Evolutionary conservation across 1,139 yeast species (phyloP).

Genomic region (Candida sanyaensis): DNA sequence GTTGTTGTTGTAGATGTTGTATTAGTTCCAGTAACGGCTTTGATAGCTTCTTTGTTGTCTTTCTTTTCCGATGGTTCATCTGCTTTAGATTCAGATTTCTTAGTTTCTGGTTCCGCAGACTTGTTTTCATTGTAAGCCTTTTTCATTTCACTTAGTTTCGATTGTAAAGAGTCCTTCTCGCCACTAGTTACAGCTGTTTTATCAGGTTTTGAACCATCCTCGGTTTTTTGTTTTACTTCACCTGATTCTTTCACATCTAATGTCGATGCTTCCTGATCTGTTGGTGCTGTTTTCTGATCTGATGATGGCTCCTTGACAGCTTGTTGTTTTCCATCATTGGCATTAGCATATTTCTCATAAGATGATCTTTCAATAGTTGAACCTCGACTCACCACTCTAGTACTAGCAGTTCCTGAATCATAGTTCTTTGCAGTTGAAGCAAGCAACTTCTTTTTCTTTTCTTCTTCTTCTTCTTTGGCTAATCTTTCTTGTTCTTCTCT

Average conservation of each 20-base stretch:
- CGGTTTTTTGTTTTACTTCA: not conserved
- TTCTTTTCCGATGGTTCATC: not conserved
- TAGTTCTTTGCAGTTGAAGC: slow-evolving; percentile 20
- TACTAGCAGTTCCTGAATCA: slow-evolving; percentile 20
- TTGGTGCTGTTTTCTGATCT: not conserved
- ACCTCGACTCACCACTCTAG: slow-evolving; percentile 24
- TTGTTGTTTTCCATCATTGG: not conserved
- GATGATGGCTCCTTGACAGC: not conserved
- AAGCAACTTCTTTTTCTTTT: slow-evolving; percentile 14
- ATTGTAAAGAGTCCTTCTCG: not conserved
- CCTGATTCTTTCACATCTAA: not conserved
- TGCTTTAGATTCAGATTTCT: not conserved
- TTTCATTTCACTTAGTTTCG: not conserved
- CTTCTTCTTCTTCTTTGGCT: slow-evolving; percentile 16
- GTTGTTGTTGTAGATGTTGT: not conserved
- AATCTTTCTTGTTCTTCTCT: slow-evolving; percentile 21
- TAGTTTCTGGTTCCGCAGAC: not conserved
- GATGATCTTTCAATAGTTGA: slow-evolving; percentile 18
- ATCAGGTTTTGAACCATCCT: too few species aligned
- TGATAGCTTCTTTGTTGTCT: not conserved
- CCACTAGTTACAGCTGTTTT: too few species aligned
- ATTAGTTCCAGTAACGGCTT: not conserved
- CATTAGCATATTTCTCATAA: slow-evolving; percentile 32
- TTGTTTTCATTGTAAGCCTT: not conserved
- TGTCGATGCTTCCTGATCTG: too few species aligned